phyloP scores from a whole-genome alignment of 805 yeast species.

The Candida peoriensis region DNA sequence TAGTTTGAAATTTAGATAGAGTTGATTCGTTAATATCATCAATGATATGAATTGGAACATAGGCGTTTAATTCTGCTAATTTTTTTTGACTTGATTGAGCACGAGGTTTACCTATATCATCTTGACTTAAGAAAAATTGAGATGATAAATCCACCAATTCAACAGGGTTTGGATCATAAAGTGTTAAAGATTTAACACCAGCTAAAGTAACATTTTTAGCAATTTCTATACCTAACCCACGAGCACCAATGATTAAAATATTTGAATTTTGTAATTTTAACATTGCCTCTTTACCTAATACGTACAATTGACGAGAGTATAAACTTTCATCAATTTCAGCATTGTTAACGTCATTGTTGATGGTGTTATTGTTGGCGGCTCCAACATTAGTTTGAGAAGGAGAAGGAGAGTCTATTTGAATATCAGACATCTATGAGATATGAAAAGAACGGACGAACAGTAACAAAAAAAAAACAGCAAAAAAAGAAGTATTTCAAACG shows the following conservation, averaged over 20 bases:
- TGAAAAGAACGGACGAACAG: not conserved
- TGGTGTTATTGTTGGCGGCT: no score
- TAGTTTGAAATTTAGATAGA: constrained; percentile 62
- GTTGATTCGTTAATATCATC: constrained; percentile 48
- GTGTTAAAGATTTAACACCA: constrained; percentile 86
- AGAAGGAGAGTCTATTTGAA: constrained; percentile 39
- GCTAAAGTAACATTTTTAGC: constrained; percentile 96
- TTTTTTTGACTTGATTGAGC: constrained; percentile 65
- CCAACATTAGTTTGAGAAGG: no score
- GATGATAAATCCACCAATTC: constrained; percentile 71
- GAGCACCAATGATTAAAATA: constrained; percentile 85
- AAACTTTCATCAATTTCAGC: constrained; percentile 83
- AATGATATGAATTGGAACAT: constrained; percentile 78
- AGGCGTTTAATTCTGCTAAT: constrained; percentile 79
- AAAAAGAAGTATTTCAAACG: not conserved
- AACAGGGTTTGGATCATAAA: constrained; percentile 77
- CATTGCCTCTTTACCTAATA: constrained; percentile 98
- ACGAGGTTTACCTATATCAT: constrained; percentile 73
- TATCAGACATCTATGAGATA: constrained; percentile 24
- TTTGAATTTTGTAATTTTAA: constrained; percentile 90
- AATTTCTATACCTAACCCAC: constrained; percentile 92
- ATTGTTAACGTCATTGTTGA: no score
- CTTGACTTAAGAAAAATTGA: constrained; percentile 74
- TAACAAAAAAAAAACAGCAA: not conserved
- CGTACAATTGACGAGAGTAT: constrained; percentile 95